These are phyloP conservation scores for Pyrrhoderma lamaoense DNA, from an alignment of 1,284 basidiomycete species.

Conservation along the genomic window DNA sequence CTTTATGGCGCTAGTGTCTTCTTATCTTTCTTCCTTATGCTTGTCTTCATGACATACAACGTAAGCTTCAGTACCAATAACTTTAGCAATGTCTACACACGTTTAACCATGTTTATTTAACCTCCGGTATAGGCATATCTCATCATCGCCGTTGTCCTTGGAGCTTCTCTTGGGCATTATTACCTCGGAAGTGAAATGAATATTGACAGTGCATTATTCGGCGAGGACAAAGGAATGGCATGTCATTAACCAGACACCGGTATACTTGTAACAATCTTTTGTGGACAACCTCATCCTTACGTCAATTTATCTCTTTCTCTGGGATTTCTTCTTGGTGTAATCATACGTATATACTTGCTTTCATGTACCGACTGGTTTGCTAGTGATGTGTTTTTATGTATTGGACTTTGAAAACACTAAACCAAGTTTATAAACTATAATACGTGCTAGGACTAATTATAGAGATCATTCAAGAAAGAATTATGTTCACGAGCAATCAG, in stretches of 20 bases:
- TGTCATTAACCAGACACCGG: too few species aligned
- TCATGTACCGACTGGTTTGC: too few species aligned
- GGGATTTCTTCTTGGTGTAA: neutral
- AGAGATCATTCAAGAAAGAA: too few species aligned
- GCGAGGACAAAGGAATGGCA: conserved; percentile 48
- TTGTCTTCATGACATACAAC: conserved; percentile 86
- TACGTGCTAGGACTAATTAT: too few species aligned
- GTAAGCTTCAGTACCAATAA: conserved; percentile 37
- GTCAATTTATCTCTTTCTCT: too few species aligned
- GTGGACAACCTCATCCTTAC: too few species aligned
- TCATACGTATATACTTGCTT: too few species aligned
- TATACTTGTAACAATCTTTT: too few species aligned
- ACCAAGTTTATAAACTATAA: too few species aligned
- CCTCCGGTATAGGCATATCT: conserved; percentile 56
- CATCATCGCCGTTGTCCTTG: conserved; percentile 63
- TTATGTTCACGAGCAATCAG: too few species aligned
- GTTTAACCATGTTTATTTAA: neutral
- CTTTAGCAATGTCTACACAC: neutral
- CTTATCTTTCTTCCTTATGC: conserved; percentile 81
- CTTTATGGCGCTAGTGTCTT: conserved; percentile 63
- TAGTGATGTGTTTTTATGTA: too few species aligned
- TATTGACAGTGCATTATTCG: conserved; percentile 46
- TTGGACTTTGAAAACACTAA: neutral
- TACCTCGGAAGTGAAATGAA: conserved; percentile 56
- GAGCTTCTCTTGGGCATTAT: conserved; percentile 68